These are phyloP conservation scores for Monilinia polystroma DNA, from an alignment of 2,329 filamentous ascomycete species.

Conservation along the genomic window DNA sequence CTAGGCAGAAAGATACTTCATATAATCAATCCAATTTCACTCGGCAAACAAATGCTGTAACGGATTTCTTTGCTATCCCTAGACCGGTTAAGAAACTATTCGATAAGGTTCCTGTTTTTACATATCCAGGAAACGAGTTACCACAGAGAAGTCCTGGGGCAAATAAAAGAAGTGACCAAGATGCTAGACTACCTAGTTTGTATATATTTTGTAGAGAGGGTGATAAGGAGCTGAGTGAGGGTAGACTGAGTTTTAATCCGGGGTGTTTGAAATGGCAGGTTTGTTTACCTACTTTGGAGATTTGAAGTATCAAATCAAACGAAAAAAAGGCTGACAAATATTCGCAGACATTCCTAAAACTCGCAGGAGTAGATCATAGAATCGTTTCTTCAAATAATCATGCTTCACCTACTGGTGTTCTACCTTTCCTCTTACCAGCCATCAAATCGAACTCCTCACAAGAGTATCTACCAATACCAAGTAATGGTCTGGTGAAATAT, in stretches of 20 bases:
- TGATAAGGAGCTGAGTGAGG: constrained; percentile 52
- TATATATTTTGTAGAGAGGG: constrained; percentile 72
- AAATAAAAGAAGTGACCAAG: constrained; percentile 24
- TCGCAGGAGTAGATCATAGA: constrained; percentile 66
- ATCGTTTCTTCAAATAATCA: constrained; percentile 81
- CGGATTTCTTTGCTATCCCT: constrained; percentile 52
- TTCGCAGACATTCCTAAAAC: constrained; percentile 74
- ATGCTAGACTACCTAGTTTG: constrained; percentile 53
- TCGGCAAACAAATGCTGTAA: constrained; percentile 28
- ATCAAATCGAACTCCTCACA: constrained; percentile 37
- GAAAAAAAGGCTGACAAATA: constrained; percentile 23
- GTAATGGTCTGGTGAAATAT: constrained; percentile 69
- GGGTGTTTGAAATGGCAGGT: constrained; percentile 97
- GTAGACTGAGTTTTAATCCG: constrained; percentile 81
- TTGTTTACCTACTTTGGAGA: constrained; percentile 37
- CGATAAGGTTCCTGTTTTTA: constrained; percentile 75
- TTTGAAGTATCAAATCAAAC: not conserved
- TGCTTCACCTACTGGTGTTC: constrained; percentile 81
- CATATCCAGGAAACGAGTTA: constrained; percentile 72
- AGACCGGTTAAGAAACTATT: constrained; percentile 78
- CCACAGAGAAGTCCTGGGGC: constrained; percentile 59
- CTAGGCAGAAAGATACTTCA: constrained; percentile 4
- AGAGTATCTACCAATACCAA: constrained; percentile 51
- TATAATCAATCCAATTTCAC: constrained; percentile 28
- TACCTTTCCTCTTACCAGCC: constrained; percentile 78